These are phyloP conservation scores for Sphaerulina musiva DNA, from an alignment of 2,329 filamentous ascomycete species.

Conservation along the genomic window DNA sequence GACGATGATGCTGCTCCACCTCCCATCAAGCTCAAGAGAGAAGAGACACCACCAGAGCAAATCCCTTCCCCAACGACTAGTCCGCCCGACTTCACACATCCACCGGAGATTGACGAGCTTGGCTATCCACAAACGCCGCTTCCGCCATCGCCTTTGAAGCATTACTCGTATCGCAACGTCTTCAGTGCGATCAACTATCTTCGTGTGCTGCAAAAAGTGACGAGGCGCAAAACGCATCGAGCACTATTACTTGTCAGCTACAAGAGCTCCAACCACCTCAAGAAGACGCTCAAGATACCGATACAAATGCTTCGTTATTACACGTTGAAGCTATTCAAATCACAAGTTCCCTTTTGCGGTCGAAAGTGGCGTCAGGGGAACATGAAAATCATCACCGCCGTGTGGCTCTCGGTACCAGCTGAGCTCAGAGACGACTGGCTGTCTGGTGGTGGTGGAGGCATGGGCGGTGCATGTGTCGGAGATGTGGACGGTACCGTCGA, in stretches of 20 bases:
- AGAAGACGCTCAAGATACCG: constrained; percentile 84
- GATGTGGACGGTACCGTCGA: constrained; percentile 93
- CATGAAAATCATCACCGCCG: constrained; percentile 96
- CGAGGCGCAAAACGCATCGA: constrained; percentile 89
- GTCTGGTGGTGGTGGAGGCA: constrained; percentile 56
- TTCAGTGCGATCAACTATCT: constrained; percentile 93
- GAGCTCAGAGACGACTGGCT: constrained; percentile 95
- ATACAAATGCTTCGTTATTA: constrained; percentile 83
- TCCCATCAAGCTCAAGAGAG: constrained; percentile 57
- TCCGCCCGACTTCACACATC: constrained; percentile 31
- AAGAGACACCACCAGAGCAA: constrained; percentile 32
- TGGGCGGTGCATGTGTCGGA: constrained; percentile 33
- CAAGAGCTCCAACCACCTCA: constrained; percentile 86
- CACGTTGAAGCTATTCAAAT: constrained; percentile 96
- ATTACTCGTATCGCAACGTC: constrained; percentile 90
- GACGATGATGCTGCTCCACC: constrained; percentile 71
- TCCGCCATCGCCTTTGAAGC: constrained; percentile 71
- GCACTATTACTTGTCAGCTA: constrained; percentile 91
- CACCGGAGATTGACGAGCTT: constrained; percentile 71
- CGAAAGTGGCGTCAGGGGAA: constrained; percentile 97
- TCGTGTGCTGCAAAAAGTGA: constrained; percentile 94
- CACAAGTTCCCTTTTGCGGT: constrained; percentile 94
- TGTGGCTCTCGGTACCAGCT: constrained; percentile 88
- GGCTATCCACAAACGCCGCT: constrained; percentile 69
- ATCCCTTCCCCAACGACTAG: constrained; percentile 33